Conservation (phyloP, 2,329 filamentous ascomycete genomes). For the Penicillium sp. region DNA sequence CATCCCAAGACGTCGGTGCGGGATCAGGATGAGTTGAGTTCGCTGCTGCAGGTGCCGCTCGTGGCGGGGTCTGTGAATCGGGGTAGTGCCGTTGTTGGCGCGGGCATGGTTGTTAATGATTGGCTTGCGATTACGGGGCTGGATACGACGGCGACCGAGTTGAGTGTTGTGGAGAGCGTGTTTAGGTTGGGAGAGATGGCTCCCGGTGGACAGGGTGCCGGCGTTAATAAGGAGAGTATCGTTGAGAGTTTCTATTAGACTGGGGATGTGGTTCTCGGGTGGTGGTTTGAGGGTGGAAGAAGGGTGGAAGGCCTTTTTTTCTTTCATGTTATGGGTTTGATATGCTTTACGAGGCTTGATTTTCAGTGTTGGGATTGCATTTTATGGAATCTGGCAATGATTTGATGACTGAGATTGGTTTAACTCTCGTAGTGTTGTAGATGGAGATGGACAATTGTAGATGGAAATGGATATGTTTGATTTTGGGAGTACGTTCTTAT, state of each 20-base stretch:
- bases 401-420: neutral
- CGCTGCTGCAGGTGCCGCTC: conserved; percentile 88
- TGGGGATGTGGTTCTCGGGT: neutral
- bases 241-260: conserved; percentile 96
- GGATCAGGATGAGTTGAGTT: conserved; percentile 95
- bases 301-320: neutral
- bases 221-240: conserved; percentile 87
- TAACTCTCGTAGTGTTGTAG: neutral
- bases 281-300: neutral
- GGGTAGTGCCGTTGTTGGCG: conserved; percentile 90
- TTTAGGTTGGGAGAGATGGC: conserved; percentile 88
- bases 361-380: neutral
- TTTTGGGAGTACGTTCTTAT: too few species aligned
- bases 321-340: neutral
- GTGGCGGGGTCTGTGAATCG: conserved; percentile 93
- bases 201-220: conserved; percentile 59
- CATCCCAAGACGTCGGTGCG: conserved; percentile 96
- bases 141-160: conserved; percentile 94
- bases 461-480: neutral
- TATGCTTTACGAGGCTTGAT: neutral
- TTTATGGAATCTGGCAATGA: neutral
- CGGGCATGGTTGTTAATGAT: conserved; percentile 95
- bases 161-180: conserved; percentile 93
- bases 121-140: conserved; percentile 93
- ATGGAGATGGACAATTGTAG: neutral